phyloP scores from a whole-genome alignment of 371 early-diverging fungal genomes.

The Mucor piriformis region DNA sequence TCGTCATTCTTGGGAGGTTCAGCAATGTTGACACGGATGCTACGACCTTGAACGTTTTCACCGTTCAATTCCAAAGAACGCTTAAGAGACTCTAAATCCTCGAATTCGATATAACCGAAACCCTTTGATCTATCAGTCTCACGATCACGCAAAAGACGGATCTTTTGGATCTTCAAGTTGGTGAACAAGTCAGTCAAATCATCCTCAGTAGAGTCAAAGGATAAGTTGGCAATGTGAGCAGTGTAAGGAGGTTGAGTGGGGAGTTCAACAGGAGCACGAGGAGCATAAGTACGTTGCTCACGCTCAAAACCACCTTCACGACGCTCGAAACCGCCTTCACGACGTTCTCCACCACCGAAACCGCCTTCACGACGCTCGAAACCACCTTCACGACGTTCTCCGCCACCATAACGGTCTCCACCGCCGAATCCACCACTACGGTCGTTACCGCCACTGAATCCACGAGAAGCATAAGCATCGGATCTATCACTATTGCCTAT shows the following conservation, averaged over 20 bases:
- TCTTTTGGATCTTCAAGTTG: conserved; percentile 63
- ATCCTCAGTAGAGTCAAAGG: conserved; percentile 78
- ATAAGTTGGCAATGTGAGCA: conserved; percentile 86
- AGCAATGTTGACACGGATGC: conserved; percentile 85
- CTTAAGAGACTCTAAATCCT: conserved; percentile 78
- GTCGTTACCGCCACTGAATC: conserved; percentile 18
- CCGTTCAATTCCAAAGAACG: conserved; percentile 75
- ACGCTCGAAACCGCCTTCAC: conserved; percentile 44
- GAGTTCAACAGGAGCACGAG: conserved; percentile 66
- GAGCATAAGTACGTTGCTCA: conserved; percentile 29
- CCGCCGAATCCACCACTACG: conserved; percentile 6
- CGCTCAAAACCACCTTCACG: conserved; percentile 47
- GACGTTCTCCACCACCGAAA: conserved; percentile 9
- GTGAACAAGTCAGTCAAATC: conserved; percentile 76
- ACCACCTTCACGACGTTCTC: too few species aligned
- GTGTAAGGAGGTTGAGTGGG: conserved; percentile 90
- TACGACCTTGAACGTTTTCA: conserved; percentile 64
- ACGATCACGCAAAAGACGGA: conserved; percentile 75
- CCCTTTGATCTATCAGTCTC: conserved; percentile 81
- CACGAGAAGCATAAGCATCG: conserved; percentile 26
- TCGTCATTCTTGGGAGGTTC: conserved; percentile 64
- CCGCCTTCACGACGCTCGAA: conserved; percentile 21
- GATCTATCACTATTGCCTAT: conserved; percentile 20
- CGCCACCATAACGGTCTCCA: conserved; percentile 13
- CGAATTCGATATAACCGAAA: conserved; percentile 94